A percentile compares a stretch with the other conserved stretches of the same genome.
Conservation (phyloP, 306 rosid genomes). For the Elaeagnus macrophylla region DNA sequence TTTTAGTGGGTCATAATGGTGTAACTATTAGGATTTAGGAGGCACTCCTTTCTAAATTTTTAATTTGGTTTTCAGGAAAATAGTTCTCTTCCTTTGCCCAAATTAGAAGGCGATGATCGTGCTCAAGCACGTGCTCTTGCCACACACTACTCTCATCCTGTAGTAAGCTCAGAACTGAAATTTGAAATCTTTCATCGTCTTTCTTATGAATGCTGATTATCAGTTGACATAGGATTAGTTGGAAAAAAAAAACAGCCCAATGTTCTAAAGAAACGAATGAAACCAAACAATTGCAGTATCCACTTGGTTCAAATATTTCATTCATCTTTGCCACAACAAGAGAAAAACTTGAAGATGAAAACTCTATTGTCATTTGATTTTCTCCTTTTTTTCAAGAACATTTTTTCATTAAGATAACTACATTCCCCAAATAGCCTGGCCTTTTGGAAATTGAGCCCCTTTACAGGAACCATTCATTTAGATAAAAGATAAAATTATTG, state of each 20-base stretch:
- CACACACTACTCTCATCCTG: slow-evolving; percentile 74
- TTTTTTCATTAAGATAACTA: too few relatives aligned
- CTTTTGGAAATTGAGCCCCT: too few relatives aligned
- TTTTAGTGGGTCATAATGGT: slow-evolving; percentile 6
- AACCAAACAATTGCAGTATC: too few relatives aligned
- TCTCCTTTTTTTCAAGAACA: too few relatives aligned
- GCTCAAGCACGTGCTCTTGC: slow-evolving; percentile 84
- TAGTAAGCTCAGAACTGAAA: slow-evolving; percentile 38
- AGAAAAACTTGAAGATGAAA: too few relatives aligned
- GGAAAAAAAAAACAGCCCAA: too few relatives aligned
- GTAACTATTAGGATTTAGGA: neutral
- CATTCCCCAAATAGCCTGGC: too few relatives aligned
- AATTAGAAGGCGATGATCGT: slow-evolving; percentile 78
- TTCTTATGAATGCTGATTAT: neutral
- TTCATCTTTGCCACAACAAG: too few relatives aligned
- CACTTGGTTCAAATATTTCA: too few relatives aligned
- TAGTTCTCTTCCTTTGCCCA: slow-evolving; percentile 64
- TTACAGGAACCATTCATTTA: neutral
- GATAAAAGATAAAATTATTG: neutral
- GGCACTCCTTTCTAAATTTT: slow-evolving; percentile 11
- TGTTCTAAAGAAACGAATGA: too few relatives aligned
- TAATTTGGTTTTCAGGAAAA: slow-evolving; percentile 45
- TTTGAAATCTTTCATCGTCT: slow-evolving; percentile 2
- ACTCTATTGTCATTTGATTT: too few relatives aligned
- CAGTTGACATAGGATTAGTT: too few relatives aligned